Evolutionary conservation across 768 basidiomycete genomes (phyloP), one percentile per base, ranked within the genome.

Genomic region (Kwoniella mangroviensis): DNA sequence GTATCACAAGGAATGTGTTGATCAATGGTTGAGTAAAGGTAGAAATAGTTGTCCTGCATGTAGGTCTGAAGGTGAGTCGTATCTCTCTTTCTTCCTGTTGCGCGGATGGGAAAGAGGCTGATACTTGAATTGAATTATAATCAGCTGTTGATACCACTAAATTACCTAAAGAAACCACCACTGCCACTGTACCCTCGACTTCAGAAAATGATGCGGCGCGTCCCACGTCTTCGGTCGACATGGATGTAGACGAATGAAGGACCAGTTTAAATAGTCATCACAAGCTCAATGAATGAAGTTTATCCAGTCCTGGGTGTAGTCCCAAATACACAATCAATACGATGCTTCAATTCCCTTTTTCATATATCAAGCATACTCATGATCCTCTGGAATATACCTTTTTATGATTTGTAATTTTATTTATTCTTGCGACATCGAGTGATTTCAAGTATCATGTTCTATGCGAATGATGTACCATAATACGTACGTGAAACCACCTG

Each of bases 41-140:
- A 87, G 89, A 67, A 97, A 97, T 77, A 93, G 92, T 68, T 97
- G 94, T 81, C 94, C 94, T 42, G 92, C 92, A 7, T 97, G 94
- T 84, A 90, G 94, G n/a, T 68, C 84, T 4, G 82, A 84, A 65
- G 84, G 77, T 78, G 71, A 70, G 77, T 53, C 4, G 34, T n/a
- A n/a, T 65, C 19, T 15, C 4, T 22, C n/a, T 13, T 64, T 15
- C 22, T 34, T n/a, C 22, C 1, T 9, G 2, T 17, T 51, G 49
- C 21, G 6, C 13, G 24, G 24, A n/a, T 51, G 21, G 22, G 11
- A 10, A 54, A 54, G 10, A 42, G 19, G 26, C 45, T 52, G 51
- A 64, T 17, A 21, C 21, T 26, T 34, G 58, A 19, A 28, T 34
- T 13, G 15, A 34, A 34, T 6, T 24, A 12, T 9, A 6, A 43